Conservation (phyloP, 1,284 basidiomycete genomes). For the Gastroboletus turbinatus region DNA sequence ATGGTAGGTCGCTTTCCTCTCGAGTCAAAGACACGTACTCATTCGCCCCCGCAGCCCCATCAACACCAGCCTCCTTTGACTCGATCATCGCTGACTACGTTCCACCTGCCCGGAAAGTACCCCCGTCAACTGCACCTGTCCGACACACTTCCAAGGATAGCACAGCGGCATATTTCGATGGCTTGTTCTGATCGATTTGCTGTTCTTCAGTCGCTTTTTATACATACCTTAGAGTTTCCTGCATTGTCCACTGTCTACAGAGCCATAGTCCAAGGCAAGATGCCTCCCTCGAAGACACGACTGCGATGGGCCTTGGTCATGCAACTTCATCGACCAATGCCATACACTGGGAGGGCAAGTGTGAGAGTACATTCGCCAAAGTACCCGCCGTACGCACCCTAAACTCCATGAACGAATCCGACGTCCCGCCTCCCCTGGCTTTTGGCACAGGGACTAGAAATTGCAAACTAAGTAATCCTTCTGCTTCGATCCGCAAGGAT, state of each 20-base stretch:
- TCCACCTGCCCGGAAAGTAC: slow-evolving; percentile 31
- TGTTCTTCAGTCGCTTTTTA: neutral
- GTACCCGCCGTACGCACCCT: slow-evolving; percentile 51
- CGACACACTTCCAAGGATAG: slow-evolving; percentile 22
- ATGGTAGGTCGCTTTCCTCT: slow-evolving; percentile 40
- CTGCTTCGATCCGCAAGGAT: slow-evolving; percentile 78
- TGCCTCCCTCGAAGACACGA: neutral
- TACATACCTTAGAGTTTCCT: slow-evolving; percentile 22
- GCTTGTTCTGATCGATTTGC: slow-evolving; percentile 37
- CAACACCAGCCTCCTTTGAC: slow-evolving; percentile 56
- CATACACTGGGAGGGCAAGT: slow-evolving; percentile 28
- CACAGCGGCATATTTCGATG: slow-evolving; percentile 41
- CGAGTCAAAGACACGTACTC: neutral
- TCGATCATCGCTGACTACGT: slow-evolving; percentile 71
- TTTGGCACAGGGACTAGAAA: slow-evolving; percentile 77
- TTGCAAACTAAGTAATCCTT: slow-evolving; percentile 81
- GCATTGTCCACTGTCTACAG: neutral
- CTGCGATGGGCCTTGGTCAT: slow-evolving; percentile 6
- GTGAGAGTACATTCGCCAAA: slow-evolving; percentile 13
- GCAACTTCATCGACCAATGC: slow-evolving; percentile 32
- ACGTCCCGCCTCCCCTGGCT: slow-evolving; percentile 42
- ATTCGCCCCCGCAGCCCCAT: slow-evolving; percentile 34
- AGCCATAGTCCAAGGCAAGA: neutral
- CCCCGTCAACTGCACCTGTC: slow-evolving; percentile 10
- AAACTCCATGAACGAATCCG: slow-evolving; percentile 79